Percentiles rank a stretch among this genome's conserved stretches.
Conservation (phyloP, 306 rosid genomes). For the Medicago arabica region DNA sequence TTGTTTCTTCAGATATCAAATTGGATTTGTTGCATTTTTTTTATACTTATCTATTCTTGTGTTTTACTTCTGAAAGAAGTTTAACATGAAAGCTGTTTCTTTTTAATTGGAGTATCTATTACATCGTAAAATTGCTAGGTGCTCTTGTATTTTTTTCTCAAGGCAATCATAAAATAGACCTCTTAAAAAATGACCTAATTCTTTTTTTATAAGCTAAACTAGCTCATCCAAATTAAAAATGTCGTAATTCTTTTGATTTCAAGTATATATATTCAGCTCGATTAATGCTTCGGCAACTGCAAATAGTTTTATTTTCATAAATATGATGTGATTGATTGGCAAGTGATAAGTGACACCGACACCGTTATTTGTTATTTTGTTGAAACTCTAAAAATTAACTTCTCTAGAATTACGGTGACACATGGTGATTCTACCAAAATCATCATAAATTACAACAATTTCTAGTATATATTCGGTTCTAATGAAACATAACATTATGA, state of each 20-base stretch:
- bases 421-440: background rate
- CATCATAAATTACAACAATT: background rate
- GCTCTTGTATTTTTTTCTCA: no score
- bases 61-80: background rate
- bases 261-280: no score
- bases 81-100: no score
- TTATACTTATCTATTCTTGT: background rate
- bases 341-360: no score
- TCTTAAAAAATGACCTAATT: no score
- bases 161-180: no score
- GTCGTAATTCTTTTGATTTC: background rate
- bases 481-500: background rate
- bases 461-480: no score
- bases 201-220: no score
- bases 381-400: background rate
- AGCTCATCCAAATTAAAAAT: no score
- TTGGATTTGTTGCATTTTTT: conserved; percentile 15
- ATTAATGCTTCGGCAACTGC: no score
- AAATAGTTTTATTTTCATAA: background rate
- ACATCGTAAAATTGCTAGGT: background rate
- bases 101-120: no score
- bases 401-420: background rate
- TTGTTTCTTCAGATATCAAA: background rate
- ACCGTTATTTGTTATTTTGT: background rate
- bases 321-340: background rate